A percentile compares a stretch with the other conserved stretches of the same genome.
These are phyloP conservation scores for Volvariella surrecta DNA, from an alignment of 1,284 basidiomycete species.

Conservation along the genomic window DNA sequence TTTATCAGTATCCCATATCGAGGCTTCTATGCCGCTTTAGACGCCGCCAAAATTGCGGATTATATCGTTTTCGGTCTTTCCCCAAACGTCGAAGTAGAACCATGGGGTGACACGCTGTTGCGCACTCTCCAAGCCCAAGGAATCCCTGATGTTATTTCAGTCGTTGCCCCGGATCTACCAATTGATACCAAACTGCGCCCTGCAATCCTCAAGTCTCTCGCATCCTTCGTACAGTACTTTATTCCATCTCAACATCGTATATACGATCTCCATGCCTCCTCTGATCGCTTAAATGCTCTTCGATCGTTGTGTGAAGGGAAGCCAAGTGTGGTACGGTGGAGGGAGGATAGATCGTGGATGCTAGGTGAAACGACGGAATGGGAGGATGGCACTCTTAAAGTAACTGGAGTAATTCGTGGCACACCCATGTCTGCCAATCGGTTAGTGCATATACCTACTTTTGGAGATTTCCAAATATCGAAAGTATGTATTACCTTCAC, in stretches of 20 bases:
- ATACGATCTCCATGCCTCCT: conserved; percentile 50
- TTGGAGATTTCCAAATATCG: conserved; percentile 83
- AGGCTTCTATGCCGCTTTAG: conserved; percentile 72
- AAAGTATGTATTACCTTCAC: conserved; percentile 42
- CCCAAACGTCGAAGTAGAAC: conserved; percentile 72
- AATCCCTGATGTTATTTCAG: conserved; percentile 65
- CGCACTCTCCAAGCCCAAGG: conserved; percentile 81
- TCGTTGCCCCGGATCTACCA: conserved; percentile 34
- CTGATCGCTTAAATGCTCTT: conserved; percentile 66
- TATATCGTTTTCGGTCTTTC: conserved; percentile 87
- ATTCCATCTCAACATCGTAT: conserved; percentile 74
- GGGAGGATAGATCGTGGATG: conserved; percentile 76
- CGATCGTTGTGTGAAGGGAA: conserved; percentile 76
- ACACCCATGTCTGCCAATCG: conserved; percentile 75
- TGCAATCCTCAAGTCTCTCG: conserved; percentile 73
- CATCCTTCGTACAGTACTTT: conserved; percentile 94
- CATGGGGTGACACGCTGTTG: conserved; percentile 87
- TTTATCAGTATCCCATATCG: conserved; percentile 72
- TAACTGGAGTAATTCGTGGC: conserved; percentile 85
- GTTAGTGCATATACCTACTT: conserved; percentile 83
- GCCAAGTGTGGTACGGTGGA: conserved; percentile 72
- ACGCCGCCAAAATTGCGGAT: conserved; percentile 85
- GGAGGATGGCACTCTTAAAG: conserved; percentile 52
- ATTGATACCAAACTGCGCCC: conserved; percentile 55
- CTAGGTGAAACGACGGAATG: conserved; percentile 65